These are phyloP conservation scores for Vanrija sp. DNA, from an alignment of 1,284 basidiomycete species.

Conservation along the genomic window DNA sequence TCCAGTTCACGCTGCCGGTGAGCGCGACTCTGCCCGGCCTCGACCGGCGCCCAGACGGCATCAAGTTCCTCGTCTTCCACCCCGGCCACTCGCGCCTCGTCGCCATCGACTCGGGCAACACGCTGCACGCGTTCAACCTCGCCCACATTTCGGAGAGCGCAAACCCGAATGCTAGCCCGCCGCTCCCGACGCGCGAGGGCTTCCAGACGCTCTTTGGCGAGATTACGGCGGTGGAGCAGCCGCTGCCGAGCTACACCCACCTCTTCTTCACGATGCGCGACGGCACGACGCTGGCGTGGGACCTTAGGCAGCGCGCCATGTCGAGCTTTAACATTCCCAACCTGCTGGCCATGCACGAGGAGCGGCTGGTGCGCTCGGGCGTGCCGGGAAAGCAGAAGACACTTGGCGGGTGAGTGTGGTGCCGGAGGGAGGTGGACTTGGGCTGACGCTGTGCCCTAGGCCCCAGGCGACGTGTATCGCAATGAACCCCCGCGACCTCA, in stretches of 20 bases:
- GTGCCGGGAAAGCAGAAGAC: slow-evolving; percentile 53
- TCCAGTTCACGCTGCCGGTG: slow-evolving; percentile 43
- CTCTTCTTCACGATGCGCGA: slow-evolving; percentile 46
- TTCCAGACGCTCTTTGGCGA: slow-evolving; percentile 29
- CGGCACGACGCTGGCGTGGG: slow-evolving; percentile 58
- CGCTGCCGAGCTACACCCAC: slow-evolving; percentile 39
- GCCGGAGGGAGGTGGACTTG: not conserved
- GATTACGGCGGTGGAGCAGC: slow-evolving; percentile 38
- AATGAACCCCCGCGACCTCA: slow-evolving; percentile 74
- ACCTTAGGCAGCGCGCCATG: slow-evolving; percentile 61
- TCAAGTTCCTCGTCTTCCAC: slow-evolving; percentile 48
- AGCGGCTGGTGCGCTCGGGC: slow-evolving; percentile 59
- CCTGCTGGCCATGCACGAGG: slow-evolving; percentile 70
- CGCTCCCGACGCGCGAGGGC: slow-evolving; percentile 33
- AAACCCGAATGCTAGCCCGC: slow-evolving; percentile 30
- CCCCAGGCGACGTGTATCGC: slow-evolving; percentile 53
- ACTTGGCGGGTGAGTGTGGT: slow-evolving; percentile 51
- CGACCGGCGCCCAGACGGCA: slow-evolving; percentile 7
- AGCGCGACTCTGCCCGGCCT: not conserved
- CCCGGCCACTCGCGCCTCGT: slow-evolving; percentile 42
- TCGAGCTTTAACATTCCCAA: slow-evolving; percentile 65
- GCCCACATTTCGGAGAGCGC: slow-evolving; percentile 32
- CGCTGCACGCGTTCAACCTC: slow-evolving; percentile 38
- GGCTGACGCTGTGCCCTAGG: not conserved
- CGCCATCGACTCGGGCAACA: slow-evolving; percentile 40